phyloP scores from a whole-genome alignment of 1,139 yeast genomes.

The Lodderomyces theae region DNA sequence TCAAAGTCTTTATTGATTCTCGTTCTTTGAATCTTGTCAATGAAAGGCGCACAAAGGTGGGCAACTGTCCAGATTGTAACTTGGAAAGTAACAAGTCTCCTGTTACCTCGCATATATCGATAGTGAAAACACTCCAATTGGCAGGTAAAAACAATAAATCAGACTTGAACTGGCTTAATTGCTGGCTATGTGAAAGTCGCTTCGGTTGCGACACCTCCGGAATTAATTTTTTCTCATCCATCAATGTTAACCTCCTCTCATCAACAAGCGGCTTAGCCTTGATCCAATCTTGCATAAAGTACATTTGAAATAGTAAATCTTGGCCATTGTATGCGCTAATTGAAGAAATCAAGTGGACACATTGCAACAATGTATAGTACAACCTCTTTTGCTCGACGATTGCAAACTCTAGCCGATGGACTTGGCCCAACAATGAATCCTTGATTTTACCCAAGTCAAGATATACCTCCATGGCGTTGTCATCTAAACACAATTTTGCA shows the following conservation, averaged over 20 bases:
- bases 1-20: constrained; percentile 34
- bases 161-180: constrained; percentile 8
- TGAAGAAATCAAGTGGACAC: constrained; percentile 26
- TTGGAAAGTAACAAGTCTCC: constrained; percentile 59
- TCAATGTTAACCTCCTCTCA: constrained; percentile 20
- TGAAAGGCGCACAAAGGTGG: constrained; percentile 60
- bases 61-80: constrained; percentile 30
- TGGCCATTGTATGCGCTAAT: constrained; percentile 22
- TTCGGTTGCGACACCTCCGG: constrained; percentile 10
- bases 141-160: constrained; percentile 35
- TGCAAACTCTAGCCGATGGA: constrained; percentile 10
- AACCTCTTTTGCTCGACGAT: constrained; percentile 8
- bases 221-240: constrained; percentile 12
- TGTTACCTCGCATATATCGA: constrained; percentile 59
- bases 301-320: constrained; percentile 25
- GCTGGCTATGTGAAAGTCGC: not conserved
- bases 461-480: not conserved
- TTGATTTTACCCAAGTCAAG: constrained; percentile 17
- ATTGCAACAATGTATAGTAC: constrained; percentile 12
- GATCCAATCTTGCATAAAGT: constrained; percentile 33
- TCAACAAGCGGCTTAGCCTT: constrained; percentile 30
- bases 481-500: constrained; percentile 6
- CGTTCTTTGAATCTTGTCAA: constrained; percentile 49
- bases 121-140: constrained; percentile 57
- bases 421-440: constrained; percentile 16